Evolutionary conservation across 2,329 filamentous ascomycete genomes (phyloP).

Genomic region (Rhytidhysteron rufulum): DNA sequence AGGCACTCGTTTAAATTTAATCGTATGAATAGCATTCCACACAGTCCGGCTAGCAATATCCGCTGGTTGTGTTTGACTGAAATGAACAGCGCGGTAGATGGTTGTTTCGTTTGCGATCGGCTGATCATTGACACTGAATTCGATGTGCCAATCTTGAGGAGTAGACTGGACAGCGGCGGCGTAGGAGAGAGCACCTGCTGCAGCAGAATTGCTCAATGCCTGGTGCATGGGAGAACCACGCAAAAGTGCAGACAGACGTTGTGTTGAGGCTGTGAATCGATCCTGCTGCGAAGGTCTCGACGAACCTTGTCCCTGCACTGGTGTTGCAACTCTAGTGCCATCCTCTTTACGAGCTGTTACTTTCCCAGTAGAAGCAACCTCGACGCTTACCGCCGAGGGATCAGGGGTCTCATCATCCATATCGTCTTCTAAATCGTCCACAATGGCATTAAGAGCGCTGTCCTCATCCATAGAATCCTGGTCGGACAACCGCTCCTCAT

Average conservation of each 20-base stretch:
- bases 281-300: constrained; percentile 27
- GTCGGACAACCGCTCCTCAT: constrained; percentile 79
- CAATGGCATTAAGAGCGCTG: constrained; percentile 71
- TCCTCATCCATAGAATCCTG: constrained; percentile 66
- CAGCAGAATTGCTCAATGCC: constrained; percentile 26
- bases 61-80: constrained; percentile 56
- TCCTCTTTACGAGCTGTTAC: constrained; percentile 91
- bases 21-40: constrained; percentile 85
- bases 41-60: constrained; percentile 72
- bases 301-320: constrained; percentile 55
- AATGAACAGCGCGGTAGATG: constrained; percentile 90
- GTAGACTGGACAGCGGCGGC: constrained; percentile 75
- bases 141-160: constrained; percentile 94
- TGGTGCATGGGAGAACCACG: constrained; percentile 28
- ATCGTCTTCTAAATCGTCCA: constrained; percentile 86
- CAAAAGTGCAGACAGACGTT: constrained; percentile 26
- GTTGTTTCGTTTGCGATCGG: constrained; percentile 87
- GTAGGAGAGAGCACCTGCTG: constrained; percentile 68
- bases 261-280: constrained; percentile 22
- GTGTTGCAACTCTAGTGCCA: constrained; percentile 80
- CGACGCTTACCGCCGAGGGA: constrained; percentile 85
- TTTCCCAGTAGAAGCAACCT: constrained; percentile 80
- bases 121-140: constrained; percentile 84
- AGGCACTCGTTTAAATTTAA: constrained; percentile 83
- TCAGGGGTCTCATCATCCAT: constrained; percentile 71